These are phyloP conservation scores for Platanus orientalis DNA, from an alignment of 164 flowering plant genomes.

Conservation along the genomic window DNA sequence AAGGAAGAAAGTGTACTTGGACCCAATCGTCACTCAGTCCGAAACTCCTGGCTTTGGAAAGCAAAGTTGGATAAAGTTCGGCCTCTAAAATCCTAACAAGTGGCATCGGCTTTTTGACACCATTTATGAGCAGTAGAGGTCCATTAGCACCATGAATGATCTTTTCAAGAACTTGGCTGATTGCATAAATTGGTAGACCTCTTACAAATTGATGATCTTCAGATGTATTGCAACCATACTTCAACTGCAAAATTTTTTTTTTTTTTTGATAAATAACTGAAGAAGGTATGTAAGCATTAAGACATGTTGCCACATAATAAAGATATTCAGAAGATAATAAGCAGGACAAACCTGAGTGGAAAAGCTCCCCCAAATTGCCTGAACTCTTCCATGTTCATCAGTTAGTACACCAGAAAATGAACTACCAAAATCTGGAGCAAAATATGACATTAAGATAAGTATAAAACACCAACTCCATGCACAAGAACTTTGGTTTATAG, in stretches of 20 bases:
- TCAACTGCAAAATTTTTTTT: constrained; percentile 84
- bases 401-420: constrained; percentile 88
- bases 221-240: constrained; percentile 66
- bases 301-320: background rate
- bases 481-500: background rate
- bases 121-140: constrained; percentile 73
- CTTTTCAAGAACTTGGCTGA: constrained; percentile 76
- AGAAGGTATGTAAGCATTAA: constrained; percentile 2
- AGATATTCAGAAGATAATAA: constrained; percentile 7
- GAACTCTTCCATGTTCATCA: constrained; percentile 87
- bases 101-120: constrained; percentile 81
- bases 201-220: constrained; percentile 94
- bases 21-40: constrained; percentile 87
- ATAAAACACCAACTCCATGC: background rate
- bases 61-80: constrained; percentile 91
- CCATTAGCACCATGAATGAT: constrained; percentile 67
- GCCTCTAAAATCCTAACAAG: constrained; percentile 77
- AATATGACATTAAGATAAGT: background rate
- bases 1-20: constrained; percentile 42
- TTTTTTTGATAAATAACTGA: too few species aligned
- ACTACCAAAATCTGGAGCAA: constrained; percentile 77
- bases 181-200: constrained; percentile 76
- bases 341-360: constrained; percentile 72
- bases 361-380: constrained; percentile 96
- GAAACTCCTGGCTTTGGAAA: constrained; percentile 93